These are phyloP conservation scores for Spathaspora boniae DNA, from an alignment of 805 yeast species.

Conservation along the genomic window DNA sequence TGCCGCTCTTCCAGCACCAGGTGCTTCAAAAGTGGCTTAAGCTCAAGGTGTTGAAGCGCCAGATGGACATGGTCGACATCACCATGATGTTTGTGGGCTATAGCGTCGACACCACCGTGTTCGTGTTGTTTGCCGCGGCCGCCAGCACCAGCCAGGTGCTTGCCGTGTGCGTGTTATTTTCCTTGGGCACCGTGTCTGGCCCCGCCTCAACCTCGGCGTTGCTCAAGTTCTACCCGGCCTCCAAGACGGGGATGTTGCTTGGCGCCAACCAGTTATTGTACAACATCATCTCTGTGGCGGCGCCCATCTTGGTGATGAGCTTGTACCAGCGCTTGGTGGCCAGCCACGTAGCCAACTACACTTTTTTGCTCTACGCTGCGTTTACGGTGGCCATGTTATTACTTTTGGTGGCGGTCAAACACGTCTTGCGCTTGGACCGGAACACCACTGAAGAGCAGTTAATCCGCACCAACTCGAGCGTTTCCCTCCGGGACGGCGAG, in stretches of 20 bases:
- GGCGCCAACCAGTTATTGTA: constrained; percentile 47
- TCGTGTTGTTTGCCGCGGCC: constrained; percentile 25
- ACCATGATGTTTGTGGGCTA: constrained; percentile 30
- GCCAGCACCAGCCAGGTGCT: constrained; percentile 47
- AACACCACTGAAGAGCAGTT: constrained; percentile 6
- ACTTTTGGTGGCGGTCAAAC: constrained; percentile 6
- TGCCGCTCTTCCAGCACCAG: constrained; percentile 44
- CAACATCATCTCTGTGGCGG: constrained; percentile 41
- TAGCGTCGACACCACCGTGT: constrained; percentile 34
- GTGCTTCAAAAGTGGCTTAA: constrained; percentile 23
- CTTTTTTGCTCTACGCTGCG: constrained; percentile 16
- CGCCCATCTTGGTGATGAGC: constrained; percentile 46
- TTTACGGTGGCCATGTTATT: constrained; percentile 7
- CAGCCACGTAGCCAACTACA: constrained; percentile 18
- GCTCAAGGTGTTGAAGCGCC: constrained; percentile 26
- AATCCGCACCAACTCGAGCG: constrained; percentile 4
- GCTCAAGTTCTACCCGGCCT: constrained; percentile 52
- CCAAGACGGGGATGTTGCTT: constrained; percentile 14
- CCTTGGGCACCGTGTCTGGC: constrained; percentile 45
- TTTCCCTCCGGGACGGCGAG: constrained; percentile 3
- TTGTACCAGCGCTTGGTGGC: constrained; percentile 35
- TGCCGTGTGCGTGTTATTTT: constrained; percentile 22
- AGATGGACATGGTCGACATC: constrained; percentile 50
- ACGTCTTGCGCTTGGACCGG: constrained; percentile 8
- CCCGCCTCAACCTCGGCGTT: constrained; percentile 59